Percentiles rank a stretch among this genome's conserved stretches.
Evolutionary conservation across 495 filamentous ascomycete species (phyloP).

Genomic region (Corynascus novoguineensis): DNA sequence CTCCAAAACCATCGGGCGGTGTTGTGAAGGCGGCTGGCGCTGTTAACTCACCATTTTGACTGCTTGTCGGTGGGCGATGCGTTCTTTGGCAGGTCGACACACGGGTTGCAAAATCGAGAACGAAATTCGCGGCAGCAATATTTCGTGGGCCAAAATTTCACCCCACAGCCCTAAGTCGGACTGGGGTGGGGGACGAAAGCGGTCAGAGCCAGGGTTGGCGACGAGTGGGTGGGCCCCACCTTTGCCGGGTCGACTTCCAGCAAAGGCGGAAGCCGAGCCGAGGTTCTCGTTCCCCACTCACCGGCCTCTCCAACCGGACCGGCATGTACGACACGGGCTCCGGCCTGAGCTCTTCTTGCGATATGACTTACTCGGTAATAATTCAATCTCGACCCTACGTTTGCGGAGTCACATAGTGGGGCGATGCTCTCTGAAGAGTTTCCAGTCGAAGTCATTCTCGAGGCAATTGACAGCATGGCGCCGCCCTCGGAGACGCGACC

Average conservation of each 20-base stretch:
- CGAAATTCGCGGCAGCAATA: conserved; percentile 26
- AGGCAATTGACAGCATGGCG: conserved; percentile 27
- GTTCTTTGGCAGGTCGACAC: conserved; percentile 28
- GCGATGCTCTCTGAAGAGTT: conserved; percentile 21
- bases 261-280: conserved; percentile 11
- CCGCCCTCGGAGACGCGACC: conserved; percentile 42
- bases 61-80: conserved; percentile 39
- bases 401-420: not conserved
- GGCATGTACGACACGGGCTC: not conserved
- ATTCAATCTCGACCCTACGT: not conserved
- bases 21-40: conserved; percentile 10
- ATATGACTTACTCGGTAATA: not conserved
- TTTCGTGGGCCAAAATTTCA: conserved; percentile 34
- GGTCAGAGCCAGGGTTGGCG: conserved; percentile 20
- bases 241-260: not conserved
- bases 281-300: conserved; percentile 14
- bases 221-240: conserved; percentile 1
- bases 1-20: conserved; percentile 28
- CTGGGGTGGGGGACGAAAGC: conserved; percentile 24
- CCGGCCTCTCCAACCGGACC: not conserved
- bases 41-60: conserved; percentile 56
- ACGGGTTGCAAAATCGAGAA: conserved; percentile 29
- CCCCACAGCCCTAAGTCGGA: conserved; percentile 32
- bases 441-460: conserved; percentile 23
- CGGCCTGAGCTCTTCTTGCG: not conserved